Percentiles rank a stretch among this genome's conserved stretches.
Evolutionary conservation across 306 rosid genomes (phyloP).

Genomic region (Lupinus albus): DNA sequence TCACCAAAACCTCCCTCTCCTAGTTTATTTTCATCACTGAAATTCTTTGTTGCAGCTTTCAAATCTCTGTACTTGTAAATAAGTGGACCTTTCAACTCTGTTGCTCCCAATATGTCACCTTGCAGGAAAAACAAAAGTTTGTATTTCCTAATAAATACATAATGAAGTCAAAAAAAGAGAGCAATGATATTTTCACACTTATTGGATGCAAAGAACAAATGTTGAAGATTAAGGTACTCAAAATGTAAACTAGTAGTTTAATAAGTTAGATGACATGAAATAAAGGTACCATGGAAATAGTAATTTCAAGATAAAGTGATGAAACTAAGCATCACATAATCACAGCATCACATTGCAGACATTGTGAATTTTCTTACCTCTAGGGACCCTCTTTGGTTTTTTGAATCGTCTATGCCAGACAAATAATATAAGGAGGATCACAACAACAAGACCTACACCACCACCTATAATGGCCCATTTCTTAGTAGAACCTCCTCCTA

Average conservation of each 20-base stretch:
- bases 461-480: slow-evolving; percentile 63
- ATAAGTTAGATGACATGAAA: background rate
- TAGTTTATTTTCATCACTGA: slow-evolving; percentile 54
- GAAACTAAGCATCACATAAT: background rate
- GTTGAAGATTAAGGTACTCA: background rate
- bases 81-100: slow-evolving; percentile 68
- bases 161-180: background rate
- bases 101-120: slow-evolving; percentile 72
- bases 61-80: slow-evolving; percentile 55
- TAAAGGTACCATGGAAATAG: slow-evolving; percentile 22
- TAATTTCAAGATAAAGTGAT: background rate
- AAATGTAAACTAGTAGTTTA: background rate
- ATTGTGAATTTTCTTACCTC: slow-evolving; percentile 44
- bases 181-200: background rate
- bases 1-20: slow-evolving; percentile 78
- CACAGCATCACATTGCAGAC: background rate
- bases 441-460: slow-evolving; percentile 37
- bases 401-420: slow-evolving; percentile 37
- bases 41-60: slow-evolving; percentile 61
- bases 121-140: background rate
- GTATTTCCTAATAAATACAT: background rate
- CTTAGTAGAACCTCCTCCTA: slow-evolving; percentile 47
- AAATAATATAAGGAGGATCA: slow-evolving; percentile 44
- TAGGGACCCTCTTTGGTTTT: slow-evolving; percentile 41
- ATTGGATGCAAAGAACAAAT: background rate